Evolutionary conservation across 2,329 filamentous ascomycete species (phyloP), one percentile per base, ranked within the genome.

Genomic region (Colletotrichum sojae): DNA sequence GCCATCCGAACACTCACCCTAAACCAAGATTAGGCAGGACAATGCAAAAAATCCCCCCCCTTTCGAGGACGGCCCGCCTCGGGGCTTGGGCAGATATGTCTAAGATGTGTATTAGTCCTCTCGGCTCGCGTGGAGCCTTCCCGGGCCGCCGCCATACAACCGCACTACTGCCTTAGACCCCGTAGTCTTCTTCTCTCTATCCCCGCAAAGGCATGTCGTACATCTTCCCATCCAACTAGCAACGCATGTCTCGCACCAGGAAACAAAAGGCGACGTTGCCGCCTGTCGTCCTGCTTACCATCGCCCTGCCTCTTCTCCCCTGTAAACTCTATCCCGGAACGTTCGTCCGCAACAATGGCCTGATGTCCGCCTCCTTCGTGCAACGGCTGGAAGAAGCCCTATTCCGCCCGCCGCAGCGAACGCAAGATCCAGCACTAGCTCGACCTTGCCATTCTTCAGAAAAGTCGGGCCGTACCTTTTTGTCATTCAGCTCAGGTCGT

Each of bases 301-400:
- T 3, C 16, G 22, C 22, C 22, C 22, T 2, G 2, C 22, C n/a
- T 18, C 18, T 20, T 12, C 5, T 18, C 45, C 36, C 20, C 27
- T 12, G 13, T 12, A 40, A 52, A 56, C 52, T 67, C 64, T 20
- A 56, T 18, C 45, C 13, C n/a, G 4, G 27, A 45, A 36, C 45
- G 36, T 57, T 39, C 56, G 27, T 66, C 57, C 45, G 63, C 45
- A 46, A 36, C 49, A 15, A 57, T 63, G 59, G 52, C 52, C 64
- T 57, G 64, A 67, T 57, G 46, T 53, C 2, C 36, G 49, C 46
- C 46, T 25, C 39, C 18, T 15, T n/a, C 46, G 48, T 25, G 48
- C 36, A 5, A 25, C 27, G 25, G n/a, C 49, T 62, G 31, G 31
- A 36, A 27, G 22, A 8, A 62, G 58, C 63, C 51, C 25, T 43